Base-by-base conservation (phyloP, 2,329 filamentous ascomycete species). In the Seiridium unicorne region DNA sequence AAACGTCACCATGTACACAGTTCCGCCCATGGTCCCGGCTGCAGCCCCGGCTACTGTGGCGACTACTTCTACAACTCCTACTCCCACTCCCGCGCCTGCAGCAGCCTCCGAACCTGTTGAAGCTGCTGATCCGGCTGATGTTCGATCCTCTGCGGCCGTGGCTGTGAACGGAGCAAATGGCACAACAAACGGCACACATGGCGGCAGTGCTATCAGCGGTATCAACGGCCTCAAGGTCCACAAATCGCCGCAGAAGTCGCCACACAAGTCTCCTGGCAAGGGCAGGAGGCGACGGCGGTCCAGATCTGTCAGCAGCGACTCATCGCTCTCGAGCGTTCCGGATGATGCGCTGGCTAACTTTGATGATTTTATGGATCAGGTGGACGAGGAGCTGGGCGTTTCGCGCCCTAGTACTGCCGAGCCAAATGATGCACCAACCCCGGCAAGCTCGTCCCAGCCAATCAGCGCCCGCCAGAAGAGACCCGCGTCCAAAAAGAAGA, bases 401-500 rank as follows among this genome's bases (percentile, higher is more conserved):
- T 66, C 69, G 66, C 69, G 69, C 62, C 64, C 66, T 66, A 57
- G 53, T 36, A 60, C 59, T 44, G 66, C 68, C 66, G 69, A 71
- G 66, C 66, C 67, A 67, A 70, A 66, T 67, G 64, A 70, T 67
- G 68, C 69, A 62, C 69, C 68, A 65, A 70, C 66, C 68, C 68
- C 67, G 67, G 69, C 65, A 65, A 65, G 61, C 57, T 63, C 67
- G 54, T 54, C 48, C 61, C 69, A 69, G 63, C 71, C 71, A 73
- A 73, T 73, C 71, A 73, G 65, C 65, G 64, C 38, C 46, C 62
- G 63, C 62, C 64, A 69, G 61, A 65, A 67, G 68, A 71, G 70
- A 73, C 66, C 70, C 67, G 69, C 70, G 63, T 61, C 65, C 65
- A 73, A 73, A 73, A 73, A 70, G 68, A 70, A 72, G 67, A 68